Evolutionary conservation across 768 basidiomycete species (phyloP).

Genomic region (Tricholoma terreum): DNA sequence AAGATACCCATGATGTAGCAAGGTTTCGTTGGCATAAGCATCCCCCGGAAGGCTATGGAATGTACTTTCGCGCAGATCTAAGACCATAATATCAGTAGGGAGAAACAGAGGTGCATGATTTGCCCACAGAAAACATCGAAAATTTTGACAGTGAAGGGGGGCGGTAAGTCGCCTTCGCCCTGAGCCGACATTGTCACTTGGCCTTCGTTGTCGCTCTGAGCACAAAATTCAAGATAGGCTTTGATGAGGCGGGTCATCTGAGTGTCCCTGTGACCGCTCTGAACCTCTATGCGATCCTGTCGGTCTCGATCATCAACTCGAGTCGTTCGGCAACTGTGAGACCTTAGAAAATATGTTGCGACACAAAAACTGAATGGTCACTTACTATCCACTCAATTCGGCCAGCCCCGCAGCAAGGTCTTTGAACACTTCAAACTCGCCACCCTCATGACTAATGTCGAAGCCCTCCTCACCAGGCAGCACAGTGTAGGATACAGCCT

Average conservation of each 20-base stretch:
- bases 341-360: background rate
- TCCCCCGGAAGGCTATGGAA: background rate
- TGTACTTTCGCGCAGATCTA: background rate
- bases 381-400: background rate
- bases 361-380: background rate
- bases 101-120: background rate
- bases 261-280: conserved; percentile 4
- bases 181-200: background rate
- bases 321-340: background rate
- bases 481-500: conserved; percentile 1
- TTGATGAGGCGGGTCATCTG: conserved; percentile 7
- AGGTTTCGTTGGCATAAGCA: conserved; percentile 6
- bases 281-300: conserved; percentile 5
- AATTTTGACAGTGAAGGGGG: background rate
- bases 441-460: conserved; percentile 11
- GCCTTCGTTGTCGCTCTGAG: background rate
- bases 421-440: conserved; percentile 10
- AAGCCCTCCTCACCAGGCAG: conserved; percentile 9
- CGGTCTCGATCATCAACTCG: conserved; percentile 1
- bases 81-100: background rate
- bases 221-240: conserved; percentile 7
- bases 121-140: background rate
- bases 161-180: background rate
- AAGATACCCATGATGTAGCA: conserved; percentile 8
- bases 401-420: conserved; percentile 4